Base-by-base conservation (phyloP, 192 early-diverging fungal species). In the Backusella parvicylindrica region DNA sequence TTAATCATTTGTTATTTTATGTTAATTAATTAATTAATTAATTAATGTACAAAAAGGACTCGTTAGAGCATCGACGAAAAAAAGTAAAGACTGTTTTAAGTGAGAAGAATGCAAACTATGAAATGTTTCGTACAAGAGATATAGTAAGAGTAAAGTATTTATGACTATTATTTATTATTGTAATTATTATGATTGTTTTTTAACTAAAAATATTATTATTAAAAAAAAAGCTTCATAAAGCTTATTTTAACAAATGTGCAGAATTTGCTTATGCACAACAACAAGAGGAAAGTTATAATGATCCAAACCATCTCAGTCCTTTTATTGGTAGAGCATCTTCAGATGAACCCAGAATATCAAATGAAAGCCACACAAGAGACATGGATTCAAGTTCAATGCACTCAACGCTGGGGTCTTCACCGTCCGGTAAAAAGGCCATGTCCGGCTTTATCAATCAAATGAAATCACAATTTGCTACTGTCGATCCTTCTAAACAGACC, bases 401-500 rank as follows among this genome's bases (percentile, higher is more conserved):
- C 33, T 40, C 49, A 12, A 49, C 31, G 1, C 21, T 71, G 50
- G 40, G 31, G 7, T 31, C 38, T 33, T 37, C 35, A 18, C 37
- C 68, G 6, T 47, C 43, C 0, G 33, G 33, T 37, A 72, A 80
- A 31, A 80, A 76, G 32, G 32, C 74, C 18, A 67, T 80, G 60
- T 70, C 69, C 16, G 43, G 75, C 4, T 80, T 80, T 56, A 80
- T 80, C 41, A 49, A 41, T 0, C 56, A 73, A n/a, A 75, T 80
- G 71, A 63, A 63, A 31, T 68, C 74, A 50, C 74, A 73, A 15
- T 60, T 70, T 31, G 36, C 63, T 65, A 38, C 60, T 16, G 31
- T 49, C 4, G 79, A 80, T 76, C 70, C 75, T 13, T 43, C 37
- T 28, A 80, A 80, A 35, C 75, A 72, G n/a, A 76, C 31, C n/a